phyloP scores from a whole-genome alignment of 805 yeast genomes.

The Schizosaccharomyces cryophilus region DNA sequence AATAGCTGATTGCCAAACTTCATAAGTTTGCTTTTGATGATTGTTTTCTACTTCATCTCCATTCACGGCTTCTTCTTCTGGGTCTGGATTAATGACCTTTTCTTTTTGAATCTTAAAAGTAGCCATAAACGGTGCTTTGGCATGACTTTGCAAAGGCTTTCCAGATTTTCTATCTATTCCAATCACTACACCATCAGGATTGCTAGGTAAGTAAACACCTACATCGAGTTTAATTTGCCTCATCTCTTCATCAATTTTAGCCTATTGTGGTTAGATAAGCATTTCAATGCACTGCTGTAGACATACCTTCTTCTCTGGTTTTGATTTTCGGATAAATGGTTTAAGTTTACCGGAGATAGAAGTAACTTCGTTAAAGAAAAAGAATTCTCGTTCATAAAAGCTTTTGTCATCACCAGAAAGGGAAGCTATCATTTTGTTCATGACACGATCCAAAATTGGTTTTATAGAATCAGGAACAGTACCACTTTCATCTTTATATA shows the following conservation, averaged over 20 bases:
- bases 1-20: conserved; percentile 30
- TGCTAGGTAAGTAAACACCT: conserved; percentile 82
- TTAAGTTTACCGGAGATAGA: conserved; percentile 81
- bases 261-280: background rate
- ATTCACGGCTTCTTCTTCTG: background rate
- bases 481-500: conserved; percentile 73
- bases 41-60: background rate
- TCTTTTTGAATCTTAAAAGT: conserved; percentile 50
- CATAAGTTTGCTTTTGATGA: conserved; percentile 20
- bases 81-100: background rate
- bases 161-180: conserved; percentile 86
- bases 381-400: conserved; percentile 64
- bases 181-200: conserved; percentile 83
- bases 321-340: conserved; percentile 79
- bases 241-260: conserved; percentile 90
- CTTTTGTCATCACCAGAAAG: conserved; percentile 36
- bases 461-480: conserved; percentile 54
- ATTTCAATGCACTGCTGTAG: background rate
- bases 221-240: conserved; percentile 41
- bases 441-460: conserved; percentile 56
- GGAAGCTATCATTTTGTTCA: conserved; percentile 32
- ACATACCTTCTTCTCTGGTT: conserved; percentile 68
- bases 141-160: conserved; percentile 86
- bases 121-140: conserved; percentile 96
- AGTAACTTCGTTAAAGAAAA: conserved; percentile 76